Percentiles rank a stretch among this genome's conserved stretches.
phyloP scores from a whole-genome alignment of 441 rosid genomes.

The Arabidopsis hybrid region DNA sequence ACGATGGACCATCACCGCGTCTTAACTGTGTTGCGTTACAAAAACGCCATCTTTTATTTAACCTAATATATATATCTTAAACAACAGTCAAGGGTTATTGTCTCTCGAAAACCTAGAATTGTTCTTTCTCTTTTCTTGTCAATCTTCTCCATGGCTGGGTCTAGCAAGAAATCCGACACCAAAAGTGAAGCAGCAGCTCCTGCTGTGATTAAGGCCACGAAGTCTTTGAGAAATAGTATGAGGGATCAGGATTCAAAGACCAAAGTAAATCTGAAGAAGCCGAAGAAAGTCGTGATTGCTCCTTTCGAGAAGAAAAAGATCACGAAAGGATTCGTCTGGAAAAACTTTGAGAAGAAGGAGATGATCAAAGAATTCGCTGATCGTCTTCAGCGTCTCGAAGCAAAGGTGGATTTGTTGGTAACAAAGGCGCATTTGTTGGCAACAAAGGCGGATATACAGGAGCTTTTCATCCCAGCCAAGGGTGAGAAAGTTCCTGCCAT shows the following conservation, averaged over 20 bases:
- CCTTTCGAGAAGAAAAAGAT: background rate
- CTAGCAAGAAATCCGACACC: background rate
- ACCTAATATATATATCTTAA: background rate
- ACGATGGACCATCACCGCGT: no score
- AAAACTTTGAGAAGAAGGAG: constrained; percentile 44
- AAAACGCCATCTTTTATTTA: background rate
- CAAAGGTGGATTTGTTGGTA: constrained; percentile 7
- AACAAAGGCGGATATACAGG: constrained; percentile 42
- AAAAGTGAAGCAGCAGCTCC: background rate
- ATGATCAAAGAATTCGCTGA: background rate
- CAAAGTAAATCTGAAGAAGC: constrained; percentile 38
- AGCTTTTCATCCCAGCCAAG: constrained; percentile 22
- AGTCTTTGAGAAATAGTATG: constrained; percentile 26
- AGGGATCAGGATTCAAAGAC: constrained; percentile 56
- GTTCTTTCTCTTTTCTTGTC: background rate
- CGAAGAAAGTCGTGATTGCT: constrained; percentile 2
- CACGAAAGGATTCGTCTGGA: no score
- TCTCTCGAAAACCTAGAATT: background rate
- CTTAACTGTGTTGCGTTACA: background rate
- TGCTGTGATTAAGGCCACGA: background rate
- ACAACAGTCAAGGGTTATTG: background rate
- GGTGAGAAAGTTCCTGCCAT: constrained; percentile 33
- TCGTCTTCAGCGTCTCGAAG: background rate
- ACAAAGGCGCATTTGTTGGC: background rate
- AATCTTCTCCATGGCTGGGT: constrained; percentile 1